A percentile compares a stretch with the other conserved stretches of the same genome.
phyloP scores from a whole-genome alignment of 164 flowering plant genomes.

The Pachysandra terminalis region DNA sequence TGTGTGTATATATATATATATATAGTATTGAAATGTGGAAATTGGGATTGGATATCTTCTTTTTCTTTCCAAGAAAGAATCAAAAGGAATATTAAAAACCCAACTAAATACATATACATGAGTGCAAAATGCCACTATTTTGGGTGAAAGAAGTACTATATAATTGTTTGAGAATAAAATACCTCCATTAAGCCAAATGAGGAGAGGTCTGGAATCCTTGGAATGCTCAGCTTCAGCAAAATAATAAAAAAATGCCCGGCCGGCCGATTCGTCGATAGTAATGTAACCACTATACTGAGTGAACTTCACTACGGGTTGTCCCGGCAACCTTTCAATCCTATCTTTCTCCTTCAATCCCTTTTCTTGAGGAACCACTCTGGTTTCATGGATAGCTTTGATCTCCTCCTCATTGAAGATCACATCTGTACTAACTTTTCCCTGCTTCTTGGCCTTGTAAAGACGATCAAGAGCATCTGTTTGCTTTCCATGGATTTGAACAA shows the following conservation, averaged over 20 bases:
- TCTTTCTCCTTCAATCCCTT: conserved; percentile 51
- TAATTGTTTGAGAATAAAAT: not conserved
- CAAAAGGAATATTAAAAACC: too few species aligned
- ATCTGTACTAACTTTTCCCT: conserved; percentile 18
- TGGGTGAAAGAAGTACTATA: not conserved
- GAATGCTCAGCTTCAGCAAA: conserved; percentile 49
- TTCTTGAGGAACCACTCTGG: conserved; percentile 16
- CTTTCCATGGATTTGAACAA: conserved; percentile 8
- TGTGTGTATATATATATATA: too few species aligned
- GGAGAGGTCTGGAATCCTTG: conserved; percentile 43
- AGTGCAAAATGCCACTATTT: not conserved
- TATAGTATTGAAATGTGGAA: too few species aligned
- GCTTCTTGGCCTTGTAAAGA: conserved; percentile 16
- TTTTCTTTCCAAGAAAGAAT: too few species aligned
- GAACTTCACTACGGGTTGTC: conserved; percentile 54
- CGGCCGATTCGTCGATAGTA: conserved; percentile 46
- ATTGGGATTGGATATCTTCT: too few species aligned
- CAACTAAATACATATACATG: too few species aligned
- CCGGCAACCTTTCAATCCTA: conserved; percentile 46
- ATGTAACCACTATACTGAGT: conserved; percentile 76
- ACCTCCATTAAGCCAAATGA: conserved; percentile 78
- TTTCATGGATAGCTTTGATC: not conserved
- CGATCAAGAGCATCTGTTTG: conserved; percentile 20
- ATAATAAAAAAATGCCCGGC: conserved; percentile 64
- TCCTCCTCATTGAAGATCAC: conserved; percentile 16